phyloP scores from a whole-genome alignment of 1,284 basidiomycete genomes.

The Trichosporon sp. region DNA sequence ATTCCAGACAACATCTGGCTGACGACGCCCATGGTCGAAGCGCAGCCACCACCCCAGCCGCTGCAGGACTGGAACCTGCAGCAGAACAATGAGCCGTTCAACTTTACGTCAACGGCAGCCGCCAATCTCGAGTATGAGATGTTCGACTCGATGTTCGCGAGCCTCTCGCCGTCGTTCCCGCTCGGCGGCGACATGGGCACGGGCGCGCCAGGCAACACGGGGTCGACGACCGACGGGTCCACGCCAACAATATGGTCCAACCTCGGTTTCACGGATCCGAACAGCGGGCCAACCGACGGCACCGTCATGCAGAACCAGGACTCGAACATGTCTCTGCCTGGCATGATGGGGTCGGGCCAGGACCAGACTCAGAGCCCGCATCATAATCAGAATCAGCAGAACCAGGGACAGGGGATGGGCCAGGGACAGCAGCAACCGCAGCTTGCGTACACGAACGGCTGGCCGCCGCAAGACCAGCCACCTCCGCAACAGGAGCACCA shows the following conservation, averaged over 20 bases:
- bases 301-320: slow-evolving; percentile 1
- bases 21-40: slow-evolving; percentile 20
- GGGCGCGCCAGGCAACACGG: not conserved
- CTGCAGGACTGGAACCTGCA: slow-evolving; percentile 15
- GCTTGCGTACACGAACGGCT: slow-evolving; percentile 1
- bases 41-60: slow-evolving; percentile 7
- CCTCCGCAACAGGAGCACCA: not conserved
- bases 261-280: slow-evolving; percentile 14
- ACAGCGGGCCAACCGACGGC: not conserved
- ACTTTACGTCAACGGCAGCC: slow-evolving; percentile 20
- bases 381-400: not conserved
- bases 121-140: slow-evolving; percentile 37
- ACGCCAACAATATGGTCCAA: slow-evolving; percentile 19
- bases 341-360: not conserved
- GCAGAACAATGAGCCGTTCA: slow-evolving; percentile 16
- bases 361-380: not conserved
- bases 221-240: slow-evolving; percentile 14
- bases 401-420: not conserved
- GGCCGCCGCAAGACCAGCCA: not conserved
- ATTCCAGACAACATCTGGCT: slow-evolving; percentile 25
- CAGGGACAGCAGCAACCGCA: not conserved
- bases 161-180: slow-evolving; percentile 37
- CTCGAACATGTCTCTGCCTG: not conserved
- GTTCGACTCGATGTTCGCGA: slow-evolving; percentile 42
- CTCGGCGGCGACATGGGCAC: slow-evolving; percentile 13